Percentiles rank a stretch among this genome's conserved stretches.
Evolutionary conservation across 148 eudicot species (phyloP).

Genomic region (Heliosperma pusillum): DNA sequence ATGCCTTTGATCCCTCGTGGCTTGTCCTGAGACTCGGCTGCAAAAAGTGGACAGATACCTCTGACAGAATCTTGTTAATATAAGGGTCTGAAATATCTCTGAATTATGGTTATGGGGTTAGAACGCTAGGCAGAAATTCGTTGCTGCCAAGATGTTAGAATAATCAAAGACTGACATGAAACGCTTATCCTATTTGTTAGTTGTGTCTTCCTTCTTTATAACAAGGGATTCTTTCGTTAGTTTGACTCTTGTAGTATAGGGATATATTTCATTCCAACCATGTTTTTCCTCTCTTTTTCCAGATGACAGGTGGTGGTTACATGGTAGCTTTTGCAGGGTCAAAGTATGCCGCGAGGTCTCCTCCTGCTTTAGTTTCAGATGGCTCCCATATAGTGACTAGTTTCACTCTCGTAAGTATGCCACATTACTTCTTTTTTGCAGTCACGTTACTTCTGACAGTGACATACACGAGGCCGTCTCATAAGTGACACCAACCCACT

Average conservation of each 20-base stretch:
- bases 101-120: too few species aligned
- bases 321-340: constrained; percentile 98
- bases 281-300: constrained; percentile 2
- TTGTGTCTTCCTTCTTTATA: neutral
- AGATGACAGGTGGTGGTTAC: constrained; percentile 71
- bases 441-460: neutral
- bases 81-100: too few species aligned
- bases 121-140: too few species aligned
- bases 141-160: too few species aligned
- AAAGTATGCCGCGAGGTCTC: constrained; percentile 89
- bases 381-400: constrained; percentile 63
- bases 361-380: constrained; percentile 79
- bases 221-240: neutral
- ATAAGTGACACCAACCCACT: too few species aligned
- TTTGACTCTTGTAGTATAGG: neutral
- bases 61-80: too few species aligned
- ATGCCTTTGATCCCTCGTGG: neutral
- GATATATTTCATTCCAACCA: neutral
- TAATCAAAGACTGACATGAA: neutral
- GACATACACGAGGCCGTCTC: too few species aligned
- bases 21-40: too few species aligned
- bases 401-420: constrained; percentile 78
- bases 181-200: neutral
- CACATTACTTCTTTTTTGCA: neutral
- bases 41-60: too few species aligned